A percentile compares a stretch with the other conserved stretches of the same genome.
These are phyloP conservation scores for Leccinum arenicola DNA, from an alignment of 768 basidiomycete species.

Conservation along the genomic window DNA sequence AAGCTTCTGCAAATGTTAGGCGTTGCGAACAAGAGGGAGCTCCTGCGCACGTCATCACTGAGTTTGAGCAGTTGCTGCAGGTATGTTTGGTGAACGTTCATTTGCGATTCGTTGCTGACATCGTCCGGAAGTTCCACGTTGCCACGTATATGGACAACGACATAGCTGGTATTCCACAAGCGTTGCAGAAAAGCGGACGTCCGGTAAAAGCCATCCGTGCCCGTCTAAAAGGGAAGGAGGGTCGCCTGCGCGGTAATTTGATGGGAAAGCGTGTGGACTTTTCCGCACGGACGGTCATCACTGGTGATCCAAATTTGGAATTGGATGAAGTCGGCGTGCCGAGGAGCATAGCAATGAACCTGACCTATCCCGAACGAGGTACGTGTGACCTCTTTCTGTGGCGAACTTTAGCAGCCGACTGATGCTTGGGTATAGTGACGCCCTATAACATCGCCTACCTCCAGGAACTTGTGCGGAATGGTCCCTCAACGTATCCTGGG, in stretches of 20 bases:
- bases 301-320: conserved; percentile 96
- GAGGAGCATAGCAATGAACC: conserved; percentile 91
- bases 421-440: conserved; percentile 58
- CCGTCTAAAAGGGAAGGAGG: conserved; percentile 97
- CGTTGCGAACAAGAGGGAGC: conserved; percentile 95
- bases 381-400: conserved; percentile 16
- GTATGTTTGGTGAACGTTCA: conserved; percentile 38
- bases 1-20: conserved; percentile 88
- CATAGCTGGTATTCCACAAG: conserved; percentile 96
- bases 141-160: conserved; percentile 99
- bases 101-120: background rate
- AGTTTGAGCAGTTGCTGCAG: conserved; percentile 95
- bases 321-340: conserved; percentile 98
- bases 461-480: conserved; percentile 92
- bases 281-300: conserved; percentile 98
- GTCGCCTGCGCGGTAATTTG: conserved; percentile 93
- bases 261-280: conserved; percentile 99
- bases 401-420: conserved; percentile 1
- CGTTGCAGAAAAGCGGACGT: conserved; percentile 94
- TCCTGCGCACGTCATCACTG: conserved; percentile 91
- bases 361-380: conserved; percentile 98
- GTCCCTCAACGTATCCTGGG: conserved; percentile 92
- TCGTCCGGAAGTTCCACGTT: conserved; percentile 77
- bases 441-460: conserved; percentile 95
- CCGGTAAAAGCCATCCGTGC: conserved; percentile 98